A percentile compares a stretch with the other conserved stretches of the same genome.
Evolutionary conservation across 768 basidiomycete species (phyloP).

Genomic region (Serendipita vermifera): DNA sequence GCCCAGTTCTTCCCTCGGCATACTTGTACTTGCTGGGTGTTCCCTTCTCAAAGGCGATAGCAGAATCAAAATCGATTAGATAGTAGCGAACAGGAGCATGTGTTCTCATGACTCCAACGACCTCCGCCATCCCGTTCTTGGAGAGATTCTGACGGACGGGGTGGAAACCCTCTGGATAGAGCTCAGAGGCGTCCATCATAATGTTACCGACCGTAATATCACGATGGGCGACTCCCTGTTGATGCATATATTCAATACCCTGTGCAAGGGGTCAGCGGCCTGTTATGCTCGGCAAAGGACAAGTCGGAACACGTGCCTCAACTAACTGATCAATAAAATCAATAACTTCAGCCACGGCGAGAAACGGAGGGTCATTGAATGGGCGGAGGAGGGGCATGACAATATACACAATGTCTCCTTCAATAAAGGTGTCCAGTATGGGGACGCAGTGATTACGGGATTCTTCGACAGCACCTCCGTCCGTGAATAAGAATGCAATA

Average conservation of each 20-base stretch:
- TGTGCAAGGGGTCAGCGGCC: conserved; percentile 10
- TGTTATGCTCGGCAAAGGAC: background rate
- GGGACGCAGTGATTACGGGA: conserved; percentile 25
- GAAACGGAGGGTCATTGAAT: conserved; percentile 27
- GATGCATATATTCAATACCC: conserved; percentile 28
- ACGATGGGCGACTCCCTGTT: conserved; percentile 26
- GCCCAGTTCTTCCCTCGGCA: conserved; percentile 15
- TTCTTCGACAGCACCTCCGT: conserved; percentile 12
- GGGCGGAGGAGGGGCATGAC: conserved; percentile 28
- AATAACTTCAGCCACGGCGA: conserved; percentile 24
- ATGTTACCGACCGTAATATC: conserved; percentile 11
- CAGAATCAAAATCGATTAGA: conserved; percentile 27
- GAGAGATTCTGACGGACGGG: conserved; percentile 10
- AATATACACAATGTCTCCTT: conserved; percentile 14
- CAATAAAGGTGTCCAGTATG: conserved; percentile 18
- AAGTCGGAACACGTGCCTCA: conserved; percentile 18
- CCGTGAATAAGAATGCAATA: conserved; percentile 9
- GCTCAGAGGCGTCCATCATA: conserved; percentile 13
- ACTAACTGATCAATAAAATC: conserved; percentile 24
- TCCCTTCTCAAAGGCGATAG: conserved; percentile 17
- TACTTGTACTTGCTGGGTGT: background rate
- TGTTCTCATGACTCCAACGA: conserved; percentile 1
- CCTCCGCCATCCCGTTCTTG: conserved; percentile 1
- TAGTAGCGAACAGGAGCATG: conserved; percentile 27
- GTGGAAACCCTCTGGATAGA: conserved; percentile 10